Percentiles rank a stretch among this genome's conserved stretches.
Evolutionary conservation across 345 rosid genomes (phyloP).

Genomic region (Carallia brachiata): DNA sequence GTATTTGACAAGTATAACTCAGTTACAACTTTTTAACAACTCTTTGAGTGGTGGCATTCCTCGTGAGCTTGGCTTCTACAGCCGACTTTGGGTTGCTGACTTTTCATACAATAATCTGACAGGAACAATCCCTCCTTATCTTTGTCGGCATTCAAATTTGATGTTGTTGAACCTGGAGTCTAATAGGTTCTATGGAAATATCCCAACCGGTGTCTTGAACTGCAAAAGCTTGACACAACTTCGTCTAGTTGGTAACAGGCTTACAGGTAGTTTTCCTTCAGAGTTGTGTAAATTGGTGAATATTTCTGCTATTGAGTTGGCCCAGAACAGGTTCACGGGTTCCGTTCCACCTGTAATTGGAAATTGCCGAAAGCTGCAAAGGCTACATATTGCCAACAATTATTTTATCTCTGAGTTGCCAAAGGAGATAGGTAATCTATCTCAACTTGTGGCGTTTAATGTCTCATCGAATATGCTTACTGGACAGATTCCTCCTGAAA

Average conservation of each 20-base stretch:
- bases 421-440: slow-evolving; percentile 57
- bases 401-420: slow-evolving; percentile 55
- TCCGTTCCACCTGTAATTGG: slow-evolving; percentile 55
- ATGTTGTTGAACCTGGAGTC: slow-evolving; percentile 74
- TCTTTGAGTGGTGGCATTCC: slow-evolving; percentile 63
- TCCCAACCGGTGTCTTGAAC: slow-evolving; percentile 54
- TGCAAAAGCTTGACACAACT: slow-evolving; percentile 68
- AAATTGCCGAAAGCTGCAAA: slow-evolving; percentile 55
- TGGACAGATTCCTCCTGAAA: slow-evolving; percentile 60
- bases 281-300: slow-evolving; percentile 64
- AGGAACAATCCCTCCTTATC: slow-evolving; percentile 64
- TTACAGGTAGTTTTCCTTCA: slow-evolving; percentile 63
- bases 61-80: slow-evolving; percentile 54
- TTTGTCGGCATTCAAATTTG: slow-evolving; percentile 61
- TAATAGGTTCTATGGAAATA: slow-evolving; percentile 62
- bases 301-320: slow-evolving; percentile 70
- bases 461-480: slow-evolving; percentile 66
- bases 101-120: slow-evolving; percentile 58
- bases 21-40: slow-evolving; percentile 78
- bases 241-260: slow-evolving; percentile 64
- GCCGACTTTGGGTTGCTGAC: slow-evolving; percentile 59
- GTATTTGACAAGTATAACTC: slow-evolving; percentile 44
- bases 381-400: slow-evolving; percentile 69
- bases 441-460: slow-evolving; percentile 67
- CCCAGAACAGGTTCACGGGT: slow-evolving; percentile 65